A percentile compares a stretch with the other conserved stretches of the same genome.
Conservation (phyloP, 331 rosid species). For the Malus hybrid region DNA sequence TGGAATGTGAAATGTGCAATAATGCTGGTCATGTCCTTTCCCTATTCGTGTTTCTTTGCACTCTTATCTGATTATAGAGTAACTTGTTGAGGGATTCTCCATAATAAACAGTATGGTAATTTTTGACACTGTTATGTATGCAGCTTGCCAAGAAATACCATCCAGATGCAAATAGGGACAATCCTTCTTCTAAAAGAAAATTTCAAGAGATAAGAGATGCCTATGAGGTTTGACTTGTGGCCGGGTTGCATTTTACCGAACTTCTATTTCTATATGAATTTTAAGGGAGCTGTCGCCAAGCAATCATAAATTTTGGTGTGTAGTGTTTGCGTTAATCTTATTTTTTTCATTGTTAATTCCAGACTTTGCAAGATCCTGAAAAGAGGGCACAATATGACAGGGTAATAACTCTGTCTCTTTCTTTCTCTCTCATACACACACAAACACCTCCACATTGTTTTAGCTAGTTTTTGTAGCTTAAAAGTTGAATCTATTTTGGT, state of each 20-base stretch:
- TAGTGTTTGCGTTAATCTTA: slow-evolving; percentile 10
- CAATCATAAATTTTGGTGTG: background rate
- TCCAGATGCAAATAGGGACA: slow-evolving; percentile 85
- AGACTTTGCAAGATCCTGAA: slow-evolving; percentile 77
- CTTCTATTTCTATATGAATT: background rate
- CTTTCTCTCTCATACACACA: background rate
- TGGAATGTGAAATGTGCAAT: background rate
- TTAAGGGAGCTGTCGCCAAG: background rate
- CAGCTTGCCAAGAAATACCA: slow-evolving; percentile 95
- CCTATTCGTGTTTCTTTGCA: background rate
- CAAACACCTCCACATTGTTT: background rate
- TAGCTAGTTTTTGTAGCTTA: background rate
- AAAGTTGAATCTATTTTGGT: background rate
- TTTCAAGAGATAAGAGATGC: slow-evolving; percentile 96
- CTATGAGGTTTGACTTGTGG: slow-evolving; percentile 63
- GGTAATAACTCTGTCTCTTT: slow-evolving; percentile 30
- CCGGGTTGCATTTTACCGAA: background rate
- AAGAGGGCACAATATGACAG: slow-evolving; percentile 62
- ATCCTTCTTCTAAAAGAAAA: slow-evolving; percentile 77
- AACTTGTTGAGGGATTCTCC: background rate
- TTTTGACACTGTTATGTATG: slow-evolving; percentile 16
- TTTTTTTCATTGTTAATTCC: slow-evolving; percentile 20
- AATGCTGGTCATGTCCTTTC: background rate
- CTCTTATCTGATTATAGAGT: background rate
- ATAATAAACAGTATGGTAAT: background rate